phyloP scores from a whole-genome alignment of 1,139 yeast species.

The Lodderomyces metapsilosis region DNA sequence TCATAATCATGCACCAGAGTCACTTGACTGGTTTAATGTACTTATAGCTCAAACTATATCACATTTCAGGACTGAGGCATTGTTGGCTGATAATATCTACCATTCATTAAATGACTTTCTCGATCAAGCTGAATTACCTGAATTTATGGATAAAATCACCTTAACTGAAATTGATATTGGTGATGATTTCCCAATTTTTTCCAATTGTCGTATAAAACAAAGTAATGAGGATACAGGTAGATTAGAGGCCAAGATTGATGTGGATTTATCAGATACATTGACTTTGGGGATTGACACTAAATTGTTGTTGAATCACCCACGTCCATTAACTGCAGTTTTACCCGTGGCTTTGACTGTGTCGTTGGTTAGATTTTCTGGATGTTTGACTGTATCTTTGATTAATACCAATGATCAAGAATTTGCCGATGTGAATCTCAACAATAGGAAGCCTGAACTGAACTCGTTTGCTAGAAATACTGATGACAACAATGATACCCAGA shows the following conservation, averaged over 20 bases:
- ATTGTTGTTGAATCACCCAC: conserved; percentile 78
- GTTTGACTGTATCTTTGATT: conserved; percentile 75
- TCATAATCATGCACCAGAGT: conserved; percentile 80
- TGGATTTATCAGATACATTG: conserved; percentile 84
- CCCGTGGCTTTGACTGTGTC: conserved; percentile 86
- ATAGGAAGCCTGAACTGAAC: not conserved
- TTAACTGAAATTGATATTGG: conserved; percentile 92
- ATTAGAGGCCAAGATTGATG: conserved; percentile 89
- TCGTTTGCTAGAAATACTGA: not conserved
- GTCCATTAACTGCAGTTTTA: conserved; percentile 77
- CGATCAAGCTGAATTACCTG: conserved; percentile 60
- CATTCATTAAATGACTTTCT: conserved; percentile 65
- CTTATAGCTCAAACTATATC: conserved; percentile 87
- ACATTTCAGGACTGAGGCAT: conserved; percentile 83
- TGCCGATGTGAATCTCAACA: conserved; percentile 11
- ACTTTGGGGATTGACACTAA: conserved; percentile 89
- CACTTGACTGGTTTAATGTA: conserved; percentile 96
- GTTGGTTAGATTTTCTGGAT: conserved; percentile 89
- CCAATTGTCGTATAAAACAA: conserved; percentile 83
- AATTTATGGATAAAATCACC: conserved; percentile 72
- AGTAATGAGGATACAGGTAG: conserved; percentile 49
- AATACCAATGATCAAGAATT: conserved; percentile 47
- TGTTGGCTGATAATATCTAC: conserved; percentile 78
- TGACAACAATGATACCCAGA: not conserved
- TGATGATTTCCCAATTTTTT: conserved; percentile 90